phyloP scores from a whole-genome alignment of 140 eudicot genomes.

The Ambrosia hybrid region DNA sequence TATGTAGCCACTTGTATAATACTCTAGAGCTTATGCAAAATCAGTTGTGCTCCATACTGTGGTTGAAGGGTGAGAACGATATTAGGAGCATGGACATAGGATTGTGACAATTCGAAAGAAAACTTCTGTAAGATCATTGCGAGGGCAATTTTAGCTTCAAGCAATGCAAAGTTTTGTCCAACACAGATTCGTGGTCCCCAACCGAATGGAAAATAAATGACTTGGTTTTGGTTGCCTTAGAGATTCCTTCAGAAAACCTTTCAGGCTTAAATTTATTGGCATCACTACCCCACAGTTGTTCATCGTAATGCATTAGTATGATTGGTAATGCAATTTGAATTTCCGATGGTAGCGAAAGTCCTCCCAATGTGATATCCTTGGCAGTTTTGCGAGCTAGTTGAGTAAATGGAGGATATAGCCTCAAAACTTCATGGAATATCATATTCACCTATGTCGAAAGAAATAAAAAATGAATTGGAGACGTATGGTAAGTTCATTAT shows the following conservation, averaged over 20 bases:
- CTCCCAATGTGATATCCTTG: constrained; percentile 34
- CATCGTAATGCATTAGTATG: constrained; percentile 46
- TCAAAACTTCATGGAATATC: constrained; percentile 52
- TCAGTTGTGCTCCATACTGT: constrained; percentile 36
- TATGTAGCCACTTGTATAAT: not conserved
- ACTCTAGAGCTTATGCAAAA: constrained; percentile 20
- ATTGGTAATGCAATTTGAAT: constrained; percentile 36
- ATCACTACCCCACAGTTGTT: constrained; percentile 53
- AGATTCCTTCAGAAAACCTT: constrained; percentile 48
- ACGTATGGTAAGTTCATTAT: not conserved
- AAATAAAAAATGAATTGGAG: not conserved
- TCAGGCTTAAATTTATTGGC: constrained; percentile 56
- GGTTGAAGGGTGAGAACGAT: constrained; percentile 37
- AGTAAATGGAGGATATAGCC: constrained; percentile 53
- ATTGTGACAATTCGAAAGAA: constrained; percentile 42
- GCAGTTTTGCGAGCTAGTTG: constrained; percentile 32
- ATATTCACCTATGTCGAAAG: constrained; percentile 41
- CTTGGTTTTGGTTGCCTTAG: constrained; percentile 48
- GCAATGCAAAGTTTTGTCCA: constrained; percentile 52
- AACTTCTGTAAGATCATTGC: constrained; percentile 49
- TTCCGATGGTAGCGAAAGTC: constrained; percentile 37
- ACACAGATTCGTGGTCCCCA: constrained; percentile 50
- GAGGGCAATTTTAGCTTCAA: constrained; percentile 52
- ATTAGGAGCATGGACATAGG: constrained; percentile 51
- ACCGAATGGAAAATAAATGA: constrained; percentile 43